Evolutionary conservation across 495 filamentous ascomycete genomes (phyloP), one percentile per base, ranked within the genome.

Genomic region (Penicillium diatomitis): DNA sequence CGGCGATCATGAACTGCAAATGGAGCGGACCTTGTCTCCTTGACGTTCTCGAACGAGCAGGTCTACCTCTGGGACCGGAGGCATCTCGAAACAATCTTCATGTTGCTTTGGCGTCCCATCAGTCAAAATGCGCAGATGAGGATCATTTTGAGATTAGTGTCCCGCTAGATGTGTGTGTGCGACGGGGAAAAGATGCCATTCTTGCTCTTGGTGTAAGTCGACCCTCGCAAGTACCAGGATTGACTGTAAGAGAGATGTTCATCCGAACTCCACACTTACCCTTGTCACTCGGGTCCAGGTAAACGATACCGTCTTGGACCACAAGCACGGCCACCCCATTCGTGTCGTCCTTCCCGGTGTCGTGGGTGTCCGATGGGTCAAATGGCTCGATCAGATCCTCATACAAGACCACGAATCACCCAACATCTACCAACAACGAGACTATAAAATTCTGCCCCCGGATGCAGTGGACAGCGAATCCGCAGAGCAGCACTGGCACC

Each of bases 361-460:
- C 34, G 78, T 76, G 4, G 82, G 77, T 4, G 82, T 77, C 8
- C 69, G 81, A 32, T 78, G 72, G 41, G 82, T 86, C 9, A 86
- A 86, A 53, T 86, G 81, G 80, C 70, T 84, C 0, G 76, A 72
- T 56, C 72, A 71, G 20, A 81, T 86, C 46, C 76, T 71, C 4
- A 62, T 85, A 3, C 69, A 74, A 31, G 72, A 77, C 44, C 72
- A 80, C 49, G 82, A 85, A 49, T 78, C 72, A 30, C 57, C 56
- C 2, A 78, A 75, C 41, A 68, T 79, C 50, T 85, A 81, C 67
- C 79, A 83, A 56, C 70, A 75, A 9, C 70, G 67, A 33, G 82
- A 84, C 55, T 85, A 85, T 67, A 84, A 84, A 49, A 68, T 72
- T 38, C 75, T 84, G 28, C 81, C 80, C 0, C 81, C 80, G 3